Conservation (phyloP, 2,329 filamentous ascomycete species). For the Pseudomassariella vexata region DNA sequence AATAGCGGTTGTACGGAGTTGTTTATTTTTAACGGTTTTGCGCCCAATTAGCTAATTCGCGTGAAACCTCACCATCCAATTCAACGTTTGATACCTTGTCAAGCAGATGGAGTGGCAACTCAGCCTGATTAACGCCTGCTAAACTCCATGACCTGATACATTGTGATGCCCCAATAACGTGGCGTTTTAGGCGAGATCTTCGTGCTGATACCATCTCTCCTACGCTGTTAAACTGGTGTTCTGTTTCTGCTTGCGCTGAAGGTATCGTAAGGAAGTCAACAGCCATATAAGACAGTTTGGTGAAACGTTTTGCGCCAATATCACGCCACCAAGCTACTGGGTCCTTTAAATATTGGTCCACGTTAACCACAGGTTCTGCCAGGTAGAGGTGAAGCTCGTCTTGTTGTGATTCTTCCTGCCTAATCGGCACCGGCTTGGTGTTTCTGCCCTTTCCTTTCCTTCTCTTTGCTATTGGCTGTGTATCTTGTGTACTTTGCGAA, state of each 20-base stretch:
- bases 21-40: too few species aligned
- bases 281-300: constrained; percentile 3
- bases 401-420: neutral
- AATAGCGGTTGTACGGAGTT: too few species aligned
- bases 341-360: neutral
- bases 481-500: constrained; percentile 2
- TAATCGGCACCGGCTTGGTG: constrained; percentile 1
- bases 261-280: constrained; percentile 3
- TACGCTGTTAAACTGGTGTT: constrained; percentile 6
- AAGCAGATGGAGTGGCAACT: constrained; percentile 3
- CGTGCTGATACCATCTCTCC: constrained; percentile 3
- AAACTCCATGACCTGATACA: constrained; percentile 1
- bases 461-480: constrained; percentile 1
- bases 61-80: neutral
- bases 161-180: constrained; percentile 1
- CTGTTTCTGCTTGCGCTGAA: constrained; percentile 2
- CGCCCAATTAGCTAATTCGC: constrained; percentile 1
- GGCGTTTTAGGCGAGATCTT: neutral
- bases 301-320: constrained; percentile 1
- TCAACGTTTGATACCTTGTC: constrained; percentile 1
- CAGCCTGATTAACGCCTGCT: constrained; percentile 1
- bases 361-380: neutral
- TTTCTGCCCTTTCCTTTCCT: constrained; percentile 2
- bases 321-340: neutral
- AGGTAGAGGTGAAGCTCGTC: constrained; percentile 3